Conservation (phyloP, 768 basidiomycete genomes). For the Rhizopogon sp. region DNA sequence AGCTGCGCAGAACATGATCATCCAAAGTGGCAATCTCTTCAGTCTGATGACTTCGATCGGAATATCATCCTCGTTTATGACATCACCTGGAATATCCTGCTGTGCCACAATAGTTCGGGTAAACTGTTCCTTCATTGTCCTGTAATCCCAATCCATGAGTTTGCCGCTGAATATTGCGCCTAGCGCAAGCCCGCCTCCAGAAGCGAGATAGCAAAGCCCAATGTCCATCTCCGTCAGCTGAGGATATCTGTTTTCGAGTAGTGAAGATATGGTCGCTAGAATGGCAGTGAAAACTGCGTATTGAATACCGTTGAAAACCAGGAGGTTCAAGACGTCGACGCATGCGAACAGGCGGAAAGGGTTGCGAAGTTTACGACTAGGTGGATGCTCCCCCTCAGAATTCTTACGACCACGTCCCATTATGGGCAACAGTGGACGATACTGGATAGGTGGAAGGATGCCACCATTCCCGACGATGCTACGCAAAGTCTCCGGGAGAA, state of each 20-base stretch:
- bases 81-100: constrained; percentile 12
- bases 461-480: constrained; percentile 13
- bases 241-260: constrained; percentile 44
- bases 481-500: constrained; percentile 7
- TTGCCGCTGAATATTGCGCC: constrained; percentile 53
- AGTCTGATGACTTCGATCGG: constrained; percentile 56
- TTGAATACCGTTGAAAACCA: constrained; percentile 47
- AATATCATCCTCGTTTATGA: constrained; percentile 32
- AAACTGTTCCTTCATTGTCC: constrained; percentile 18
- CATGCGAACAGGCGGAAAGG: constrained; percentile 28
- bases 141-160: constrained; percentile 60
- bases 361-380: constrained; percentile 23
- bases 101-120: constrained; percentile 8
- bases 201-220: constrained; percentile 69
- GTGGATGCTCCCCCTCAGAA: neutral
- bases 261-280: constrained; percentile 37
- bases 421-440: constrained; percentile 9
- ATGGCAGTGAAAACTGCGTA: constrained; percentile 44
- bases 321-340: constrained; percentile 31
- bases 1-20: constrained; percentile 30
- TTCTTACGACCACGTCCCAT: constrained; percentile 1
- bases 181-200: constrained; percentile 62
- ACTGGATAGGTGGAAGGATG: neutral
- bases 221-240: constrained; percentile 39
- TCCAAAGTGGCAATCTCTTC: constrained; percentile 37